phyloP scores from a whole-genome alignment of 805 yeast species.

The Tetrapisispora taiwanensis region DNA sequence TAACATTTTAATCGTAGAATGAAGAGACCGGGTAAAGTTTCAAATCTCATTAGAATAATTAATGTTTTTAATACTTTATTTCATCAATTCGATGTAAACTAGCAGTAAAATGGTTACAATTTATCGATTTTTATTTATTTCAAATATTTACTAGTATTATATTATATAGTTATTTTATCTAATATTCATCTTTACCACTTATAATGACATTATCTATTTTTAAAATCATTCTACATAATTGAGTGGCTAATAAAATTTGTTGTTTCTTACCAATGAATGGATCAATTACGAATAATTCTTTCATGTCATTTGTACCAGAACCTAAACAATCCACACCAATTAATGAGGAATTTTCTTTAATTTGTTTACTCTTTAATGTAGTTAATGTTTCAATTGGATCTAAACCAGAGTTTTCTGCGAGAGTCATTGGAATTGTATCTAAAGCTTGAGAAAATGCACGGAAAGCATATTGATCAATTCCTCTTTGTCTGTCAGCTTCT shows the following conservation, averaged over 20 bases:
- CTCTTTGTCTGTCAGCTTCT: slow-evolving; percentile 86
- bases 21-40: too few relatives aligned
- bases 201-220: slow-evolving; percentile 95
- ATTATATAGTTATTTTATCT: background rate
- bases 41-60: too few relatives aligned
- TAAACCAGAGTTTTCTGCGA: slow-evolving; percentile 95
- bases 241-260: slow-evolving; percentile 91
- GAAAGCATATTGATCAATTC: slow-evolving; percentile 96
- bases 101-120: background rate
- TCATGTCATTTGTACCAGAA: slow-evolving; percentile 83
- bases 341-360: slow-evolving; percentile 54
- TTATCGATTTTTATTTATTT: background rate
- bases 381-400: slow-evolving; percentile 89
- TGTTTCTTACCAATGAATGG: slow-evolving; percentile 97
- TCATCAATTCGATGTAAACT: too few relatives aligned
- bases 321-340: slow-evolving; percentile 94
- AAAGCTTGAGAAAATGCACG: slow-evolving; percentile 87
- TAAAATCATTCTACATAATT: slow-evolving; percentile 92
- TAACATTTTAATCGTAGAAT: too few relatives aligned
- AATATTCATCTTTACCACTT: slow-evolving; percentile 72
- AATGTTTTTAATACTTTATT: too few relatives aligned
- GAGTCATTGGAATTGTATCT: slow-evolving; percentile 84
- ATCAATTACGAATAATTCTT: slow-evolving; percentile 86
- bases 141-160: background rate
- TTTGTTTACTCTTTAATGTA: slow-evolving; percentile 72